A percentile compares a stretch with the other conserved stretches of the same genome.
These are phyloP conservation scores for Xylaria acuta DNA, from an alignment of 495 filamentous ascomycete genomes.

Conservation along the genomic window DNA sequence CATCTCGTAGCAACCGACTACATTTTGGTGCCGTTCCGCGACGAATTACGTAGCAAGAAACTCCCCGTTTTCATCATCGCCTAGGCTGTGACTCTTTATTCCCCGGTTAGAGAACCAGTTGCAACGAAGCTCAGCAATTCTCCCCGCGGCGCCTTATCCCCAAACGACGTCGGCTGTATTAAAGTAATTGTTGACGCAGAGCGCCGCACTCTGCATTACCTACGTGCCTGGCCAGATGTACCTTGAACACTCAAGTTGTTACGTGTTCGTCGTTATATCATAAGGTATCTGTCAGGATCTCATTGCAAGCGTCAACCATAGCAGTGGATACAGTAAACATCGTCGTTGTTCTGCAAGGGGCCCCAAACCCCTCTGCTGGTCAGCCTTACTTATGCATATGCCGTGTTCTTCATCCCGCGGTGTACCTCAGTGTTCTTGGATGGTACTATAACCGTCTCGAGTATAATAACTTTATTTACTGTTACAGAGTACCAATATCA, in stretches of 20 bases:
- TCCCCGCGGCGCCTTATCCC: not conserved
- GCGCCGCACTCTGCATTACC: not conserved
- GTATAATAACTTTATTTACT: not conserved
- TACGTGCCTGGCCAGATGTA: not conserved
- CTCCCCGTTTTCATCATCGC: not conserved
- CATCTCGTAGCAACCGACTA: not conserved
- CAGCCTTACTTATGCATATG: too few species aligned
- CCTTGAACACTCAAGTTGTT: not conserved
- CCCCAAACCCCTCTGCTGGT: not conserved
- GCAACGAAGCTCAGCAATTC: not conserved
- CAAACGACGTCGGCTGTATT: not conserved
- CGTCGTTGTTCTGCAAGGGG: not conserved
- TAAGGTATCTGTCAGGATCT: too few species aligned
- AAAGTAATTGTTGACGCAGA: not conserved
- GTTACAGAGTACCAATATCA: not conserved
- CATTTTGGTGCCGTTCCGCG: not conserved
- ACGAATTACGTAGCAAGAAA: not conserved
- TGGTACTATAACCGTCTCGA: not conserved
- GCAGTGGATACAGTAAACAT: too few species aligned
- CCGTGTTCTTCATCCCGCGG: not conserved
- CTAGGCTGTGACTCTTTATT: not conserved
- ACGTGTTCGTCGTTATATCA: not conserved
- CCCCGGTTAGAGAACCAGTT: not conserved
- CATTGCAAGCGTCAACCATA: too few species aligned
- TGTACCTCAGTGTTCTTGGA: too few species aligned